Conservation (phyloP, 1,284 basidiomycete genomes). For the Paramarasmius palmivorus region DNA sequence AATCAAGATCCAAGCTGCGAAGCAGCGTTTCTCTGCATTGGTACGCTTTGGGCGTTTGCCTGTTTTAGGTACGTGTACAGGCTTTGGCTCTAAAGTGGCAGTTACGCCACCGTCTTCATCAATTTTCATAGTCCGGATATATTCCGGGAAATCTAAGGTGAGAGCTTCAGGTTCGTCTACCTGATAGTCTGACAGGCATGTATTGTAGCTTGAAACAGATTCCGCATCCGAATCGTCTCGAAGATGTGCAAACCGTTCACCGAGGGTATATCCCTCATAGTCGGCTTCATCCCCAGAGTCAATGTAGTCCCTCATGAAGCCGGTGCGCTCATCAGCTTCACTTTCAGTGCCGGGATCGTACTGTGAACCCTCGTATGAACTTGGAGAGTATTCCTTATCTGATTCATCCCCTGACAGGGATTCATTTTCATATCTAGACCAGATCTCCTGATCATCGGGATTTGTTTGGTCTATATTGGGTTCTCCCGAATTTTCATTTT, state of each 20-base stretch:
- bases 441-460: neutral
- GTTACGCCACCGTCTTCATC: no score
- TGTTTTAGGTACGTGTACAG: neutral
- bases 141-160: no score
- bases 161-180: no score
- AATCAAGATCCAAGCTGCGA: slow-evolving; percentile 11
- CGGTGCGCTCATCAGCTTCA: slow-evolving; percentile 7
- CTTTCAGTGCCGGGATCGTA: neutral
- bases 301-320: no score
- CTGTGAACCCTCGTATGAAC: slow-evolving; percentile 14
- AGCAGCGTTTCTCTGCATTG: slow-evolving; percentile 6
- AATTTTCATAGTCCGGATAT: no score
- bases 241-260: no score
- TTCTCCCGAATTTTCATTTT: neutral
- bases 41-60: neutral
- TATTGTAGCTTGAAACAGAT: no score
- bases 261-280: no score
- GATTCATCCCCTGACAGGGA: neutral
- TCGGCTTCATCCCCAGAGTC: no score
- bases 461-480: no score
- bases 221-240: no score
- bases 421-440: neutral
- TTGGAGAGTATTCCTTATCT: neutral
- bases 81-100: neutral
- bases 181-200: no score